Conservation (phyloP, 208 protist species). For the Tritrichomonas musculus region DNA sequence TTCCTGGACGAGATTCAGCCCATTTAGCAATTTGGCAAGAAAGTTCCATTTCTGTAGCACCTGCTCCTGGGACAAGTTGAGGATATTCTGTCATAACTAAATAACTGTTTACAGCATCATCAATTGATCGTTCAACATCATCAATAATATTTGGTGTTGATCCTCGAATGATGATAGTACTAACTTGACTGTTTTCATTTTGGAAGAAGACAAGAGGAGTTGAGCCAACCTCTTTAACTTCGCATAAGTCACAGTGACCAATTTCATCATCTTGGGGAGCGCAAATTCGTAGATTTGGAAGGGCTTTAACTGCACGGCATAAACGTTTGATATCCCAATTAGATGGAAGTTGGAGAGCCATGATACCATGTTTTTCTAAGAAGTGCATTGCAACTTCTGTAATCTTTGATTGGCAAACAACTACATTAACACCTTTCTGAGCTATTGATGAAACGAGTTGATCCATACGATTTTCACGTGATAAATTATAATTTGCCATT, state of each 20-base stretch:
- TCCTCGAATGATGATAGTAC: slow-evolving; percentile 96
- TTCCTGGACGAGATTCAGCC: slow-evolving; percentile 42
- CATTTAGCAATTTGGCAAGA: slow-evolving; percentile 45
- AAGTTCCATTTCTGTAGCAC: slow-evolving; percentile 89
- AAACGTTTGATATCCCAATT: slow-evolving; percentile 98
- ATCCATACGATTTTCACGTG: slow-evolving; percentile 92
- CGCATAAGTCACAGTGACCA: slow-evolving; percentile 70
- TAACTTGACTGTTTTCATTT: slow-evolving; percentile 53
- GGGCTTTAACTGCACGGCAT: slow-evolving; percentile 87
- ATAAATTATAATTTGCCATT: slow-evolving; percentile 79
- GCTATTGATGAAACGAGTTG: slow-evolving; percentile 82
- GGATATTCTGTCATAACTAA: slow-evolving; percentile 70
- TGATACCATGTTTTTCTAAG: slow-evolving; percentile 89
- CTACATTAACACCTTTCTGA: slow-evolving; percentile 87
- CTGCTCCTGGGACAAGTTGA: slow-evolving; percentile 87
- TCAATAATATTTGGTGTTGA: slow-evolving; percentile 93
- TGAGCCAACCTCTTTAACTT: slow-evolving; percentile 84
- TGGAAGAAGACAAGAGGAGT: slow-evolving; percentile 50
- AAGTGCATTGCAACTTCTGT: slow-evolving; percentile 97
- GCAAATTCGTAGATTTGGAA: slow-evolving; percentile 35
- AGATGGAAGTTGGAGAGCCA: slow-evolving; percentile 90
- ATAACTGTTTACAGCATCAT: slow-evolving; percentile 92
- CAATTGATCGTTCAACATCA: slow-evolving; percentile 75
- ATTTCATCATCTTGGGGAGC: slow-evolving; percentile 37
- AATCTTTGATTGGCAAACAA: slow-evolving; percentile 90